Evolutionary conservation across 371 early-diverging fungal genomes (phyloP).

Genomic region (Mortierella sp.): DNA sequence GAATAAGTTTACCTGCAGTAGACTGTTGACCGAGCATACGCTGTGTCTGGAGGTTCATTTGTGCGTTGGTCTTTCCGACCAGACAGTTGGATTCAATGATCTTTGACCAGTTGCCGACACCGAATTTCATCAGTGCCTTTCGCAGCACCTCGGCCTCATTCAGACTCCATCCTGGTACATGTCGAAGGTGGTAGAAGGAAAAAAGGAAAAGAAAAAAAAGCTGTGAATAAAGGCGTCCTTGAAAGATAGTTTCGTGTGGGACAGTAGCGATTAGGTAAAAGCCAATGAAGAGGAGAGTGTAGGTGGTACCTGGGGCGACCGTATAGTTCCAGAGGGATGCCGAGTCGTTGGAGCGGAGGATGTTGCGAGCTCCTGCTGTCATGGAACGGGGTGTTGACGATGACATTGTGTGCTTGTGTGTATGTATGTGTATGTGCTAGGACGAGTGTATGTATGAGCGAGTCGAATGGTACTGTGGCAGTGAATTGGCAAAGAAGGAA

Average conservation of each 20-base stretch:
- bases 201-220: not conserved
- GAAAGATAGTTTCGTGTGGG: too few relatives aligned
- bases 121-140: constrained; percentile 89
- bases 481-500: not conserved
- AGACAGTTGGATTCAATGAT: constrained; percentile 90
- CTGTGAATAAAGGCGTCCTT: too few relatives aligned
- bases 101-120: constrained; percentile 95
- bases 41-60: constrained; percentile 95
- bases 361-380: constrained; percentile 90
- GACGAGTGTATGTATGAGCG: not conserved
- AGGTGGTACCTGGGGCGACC: constrained; percentile 81
- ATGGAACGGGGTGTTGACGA: constrained; percentile 80
- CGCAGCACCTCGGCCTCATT: constrained; percentile 88
- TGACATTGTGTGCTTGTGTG: constrained; percentile 25
- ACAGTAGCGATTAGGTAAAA: too few relatives aligned
- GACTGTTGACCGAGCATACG: constrained; percentile 94
- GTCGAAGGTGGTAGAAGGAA: not conserved
- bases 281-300: not conserved
- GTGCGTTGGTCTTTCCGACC: constrained; percentile 94
- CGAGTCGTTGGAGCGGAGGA: constrained; percentile 92
- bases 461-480: not conserved
- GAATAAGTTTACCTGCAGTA: constrained; percentile 85
- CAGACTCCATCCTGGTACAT: constrained; percentile 89
- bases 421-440: not conserved
- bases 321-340: constrained; percentile 94